Base-by-base conservation (phyloP, 805 yeast species). In the Wickerhamiella occidentalis region DNA sequence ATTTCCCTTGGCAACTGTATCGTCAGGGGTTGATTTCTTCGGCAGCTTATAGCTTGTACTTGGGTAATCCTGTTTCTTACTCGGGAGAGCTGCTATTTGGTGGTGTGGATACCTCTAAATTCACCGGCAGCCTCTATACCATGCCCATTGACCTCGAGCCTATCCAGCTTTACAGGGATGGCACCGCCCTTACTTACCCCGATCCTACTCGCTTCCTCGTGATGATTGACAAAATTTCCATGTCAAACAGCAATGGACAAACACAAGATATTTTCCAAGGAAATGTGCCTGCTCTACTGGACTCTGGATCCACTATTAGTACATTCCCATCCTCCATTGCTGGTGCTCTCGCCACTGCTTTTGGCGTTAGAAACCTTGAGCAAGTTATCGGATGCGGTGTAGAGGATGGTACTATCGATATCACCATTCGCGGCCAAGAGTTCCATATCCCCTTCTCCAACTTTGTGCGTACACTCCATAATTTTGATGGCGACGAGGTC, bases 41-140 rank as follows among this genome's bases (percentile, higher is more conserved):
- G 38, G 58, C 57, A 9, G 68, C 74, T 13, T 74, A 71, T 62
- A 70, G 76, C 33, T 62, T 74, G 45, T 73, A 68, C 62, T 63
- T 73, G 54, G 64, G 67, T 51, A 54, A 58, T 6, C 47, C 52
- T 4, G 52, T 54, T n/a, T 52, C 68, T 8, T 40, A 51, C 12
- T 26, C 57, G 2, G 75, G 75, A 5, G 48, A 62, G 1, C 49
- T 71, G 1, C 58, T 71, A 40, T 70, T 70, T 51, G 74, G 74
- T 6, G 74, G 67, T 9, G 55, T 68, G 40, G 74, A 71, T 55
- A 57, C 62, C 9, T 63, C 66, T n/a, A 69, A 68, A 56, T 69
- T 60, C 51, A 47, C 56, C 1, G 73, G 73, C 6, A 58, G 55
- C 23, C 30, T 45, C 23, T 33, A 33, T 25, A 45, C 47, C 28